phyloP scores from a whole-genome alignment of 78 protist genomes.

The Tieghemostelium lacteum region DNA sequence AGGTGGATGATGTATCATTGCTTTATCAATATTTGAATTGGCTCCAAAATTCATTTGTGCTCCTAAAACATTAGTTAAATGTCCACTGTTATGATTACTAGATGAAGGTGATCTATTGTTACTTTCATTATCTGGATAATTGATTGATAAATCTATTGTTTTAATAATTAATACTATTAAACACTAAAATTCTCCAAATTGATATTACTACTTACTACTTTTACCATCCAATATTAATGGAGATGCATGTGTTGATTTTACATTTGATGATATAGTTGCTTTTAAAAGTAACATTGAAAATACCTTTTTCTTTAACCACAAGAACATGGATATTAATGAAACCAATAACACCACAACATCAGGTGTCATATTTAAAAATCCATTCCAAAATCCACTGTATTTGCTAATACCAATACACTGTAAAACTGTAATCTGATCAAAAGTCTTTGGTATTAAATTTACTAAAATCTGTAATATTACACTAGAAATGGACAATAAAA shows the following conservation, averaged over 20 bases:
- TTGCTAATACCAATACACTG: no score
- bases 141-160: no score
- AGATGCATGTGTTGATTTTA: neutral
- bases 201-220: neutral
- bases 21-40: neutral
- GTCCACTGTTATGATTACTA: neutral
- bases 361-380: slow-evolving; percentile 17
- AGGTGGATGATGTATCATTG: slow-evolving; percentile 29
- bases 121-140: neutral
- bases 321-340: neutral
- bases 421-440: no score
- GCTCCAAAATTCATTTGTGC: neutral
- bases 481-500: slow-evolving; percentile 3
- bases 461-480: neutral
- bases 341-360: slow-evolving; percentile 3
- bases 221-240: neutral
- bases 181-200: neutral
- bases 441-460: neutral
- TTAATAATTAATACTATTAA: neutral
- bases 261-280: neutral
- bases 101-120: no score
- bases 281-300: neutral
- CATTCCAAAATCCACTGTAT: neutral
- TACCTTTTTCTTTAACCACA: slow-evolving; percentile 18
- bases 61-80: neutral